Base-by-base conservation (phyloP, 2,329 filamentous ascomycete species). In the Thelonectria olida region DNA sequence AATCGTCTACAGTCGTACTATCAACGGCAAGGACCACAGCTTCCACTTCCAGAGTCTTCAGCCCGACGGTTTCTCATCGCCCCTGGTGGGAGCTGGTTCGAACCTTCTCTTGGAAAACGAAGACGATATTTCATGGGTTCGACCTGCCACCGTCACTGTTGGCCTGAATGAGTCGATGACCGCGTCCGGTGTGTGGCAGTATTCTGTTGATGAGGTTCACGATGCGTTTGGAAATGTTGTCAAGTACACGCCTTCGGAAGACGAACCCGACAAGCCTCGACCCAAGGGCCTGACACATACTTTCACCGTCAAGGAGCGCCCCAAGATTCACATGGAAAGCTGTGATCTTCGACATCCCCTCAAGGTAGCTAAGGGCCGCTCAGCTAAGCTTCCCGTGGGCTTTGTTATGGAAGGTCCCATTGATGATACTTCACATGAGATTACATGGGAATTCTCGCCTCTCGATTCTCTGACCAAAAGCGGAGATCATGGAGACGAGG, bases 21-120 rank as follows among this genome's bases (percentile, higher is more conserved):
- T 97, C 68, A 97, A 98, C 69, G 88, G 89, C 63, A 90, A 92
- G 65, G 89, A 96, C 66, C 89, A 90, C 69, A 92, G 92, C 62
- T 93, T 94, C 67, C 93, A 95, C 64, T 95, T 97, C 69, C 94
- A 98, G 77, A 97, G 92, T 72, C 88, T 99, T 44, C 94, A 97
- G 70, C 94, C 96, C 0, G 93, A 97, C 49, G 92, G 92, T 34
- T 90, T 94, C 71, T 83, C 86, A 3, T 97, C 93, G 1, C 93
- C 93, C 1, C 81, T 97, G 34, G 79, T 91, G n/a, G 85, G 85
- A 50, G 83, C 87, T 44, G 82, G 85, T 2, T 84, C 84, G 19
- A 84, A 84, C 17, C 74, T 93, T 41, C 80, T 90, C 41, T 73
- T 92, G 34, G 82, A 90, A 50, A 78, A 82, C 41, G 83, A 87